Percentiles rank a stretch among this genome's conserved stretches.
phyloP scores from a whole-genome alignment of 306 rosid species.

The Cicer cuneatum region DNA sequence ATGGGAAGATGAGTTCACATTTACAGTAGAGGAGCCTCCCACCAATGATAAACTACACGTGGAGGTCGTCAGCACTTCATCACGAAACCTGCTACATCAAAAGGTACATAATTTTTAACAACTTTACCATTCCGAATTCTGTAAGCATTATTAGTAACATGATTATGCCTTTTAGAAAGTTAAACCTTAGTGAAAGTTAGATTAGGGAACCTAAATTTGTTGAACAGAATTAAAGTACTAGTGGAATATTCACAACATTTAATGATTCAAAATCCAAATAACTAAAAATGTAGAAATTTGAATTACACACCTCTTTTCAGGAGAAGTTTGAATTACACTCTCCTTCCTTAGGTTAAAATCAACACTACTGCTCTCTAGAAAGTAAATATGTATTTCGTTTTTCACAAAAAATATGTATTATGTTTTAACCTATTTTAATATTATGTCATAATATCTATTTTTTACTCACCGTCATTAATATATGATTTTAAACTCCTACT shows the following conservation, averaged over 20 bases:
- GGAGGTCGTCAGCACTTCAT: conserved; percentile 82
- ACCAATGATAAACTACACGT: conserved; percentile 71
- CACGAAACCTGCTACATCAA: conserved; percentile 75
- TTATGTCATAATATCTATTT: neutral
- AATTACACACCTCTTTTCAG: too few relatives aligned
- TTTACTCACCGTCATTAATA: neutral
- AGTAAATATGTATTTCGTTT: too few relatives aligned
- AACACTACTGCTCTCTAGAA: too few relatives aligned
- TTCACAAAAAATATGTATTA: too few relatives aligned
- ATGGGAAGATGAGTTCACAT: conserved; percentile 87
- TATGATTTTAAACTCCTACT: neutral
- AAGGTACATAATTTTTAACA: conserved; percentile 61
- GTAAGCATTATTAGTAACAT: neutral
- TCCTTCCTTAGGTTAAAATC: too few relatives aligned
- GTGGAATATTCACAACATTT: conserved; percentile 26
- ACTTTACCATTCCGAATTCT: neutral
- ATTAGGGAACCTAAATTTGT: conserved; percentile 27
- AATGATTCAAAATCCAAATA: conserved; percentile 23
- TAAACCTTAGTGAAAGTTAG: conserved; percentile 23
- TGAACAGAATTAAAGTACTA: conserved; percentile 17
- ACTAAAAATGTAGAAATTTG: neutral
- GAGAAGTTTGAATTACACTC: too few relatives aligned
- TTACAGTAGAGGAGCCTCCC: conserved; percentile 79
- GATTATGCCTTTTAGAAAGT: conserved; percentile 4
- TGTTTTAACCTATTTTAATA: neutral